Evolutionary conservation across 306 rosid genomes (phyloP).

Genomic region (Calophaca sinica): DNA sequence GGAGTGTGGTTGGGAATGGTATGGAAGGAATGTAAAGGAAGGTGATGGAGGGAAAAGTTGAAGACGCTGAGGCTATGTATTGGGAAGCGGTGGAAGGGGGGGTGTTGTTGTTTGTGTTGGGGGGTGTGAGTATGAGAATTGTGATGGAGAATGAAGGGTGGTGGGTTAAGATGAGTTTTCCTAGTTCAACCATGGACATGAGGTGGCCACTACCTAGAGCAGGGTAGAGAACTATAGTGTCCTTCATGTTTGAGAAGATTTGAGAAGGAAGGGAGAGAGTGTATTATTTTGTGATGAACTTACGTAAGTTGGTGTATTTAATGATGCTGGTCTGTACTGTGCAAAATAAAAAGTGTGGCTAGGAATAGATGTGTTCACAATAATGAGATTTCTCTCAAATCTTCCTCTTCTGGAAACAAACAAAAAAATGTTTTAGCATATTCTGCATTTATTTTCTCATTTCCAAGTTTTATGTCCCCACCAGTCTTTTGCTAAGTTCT

Average conservation of each 20-base stretch:
- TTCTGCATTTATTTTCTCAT: too few relatives aligned
- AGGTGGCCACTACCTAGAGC: conserved; percentile 29
- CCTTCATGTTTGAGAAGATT: conserved; percentile 24
- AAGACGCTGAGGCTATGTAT: conserved; percentile 47
- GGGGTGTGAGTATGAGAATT: conserved; percentile 52
- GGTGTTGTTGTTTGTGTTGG: background rate
- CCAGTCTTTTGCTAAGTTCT: too few relatives aligned
- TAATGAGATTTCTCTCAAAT: too few relatives aligned
- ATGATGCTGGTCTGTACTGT: too few relatives aligned
- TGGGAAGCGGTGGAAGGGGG: background rate
- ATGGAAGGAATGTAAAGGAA: conserved; percentile 45
- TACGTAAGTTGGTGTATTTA: too few relatives aligned
- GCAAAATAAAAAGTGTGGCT: too few relatives aligned
- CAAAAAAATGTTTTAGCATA: too few relatives aligned
- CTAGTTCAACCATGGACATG: conserved; percentile 41
- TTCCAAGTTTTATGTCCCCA: too few relatives aligned
- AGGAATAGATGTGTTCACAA: too few relatives aligned
- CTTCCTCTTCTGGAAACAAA: too few relatives aligned
- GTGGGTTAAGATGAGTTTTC: conserved; percentile 38
- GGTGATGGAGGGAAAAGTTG: conserved; percentile 42
- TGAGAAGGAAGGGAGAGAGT: background rate
- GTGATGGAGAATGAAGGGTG: conserved; percentile 50
- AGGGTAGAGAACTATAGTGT: conserved; percentile 42
- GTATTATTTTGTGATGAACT: too few relatives aligned
- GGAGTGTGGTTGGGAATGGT: background rate